Percentiles rank a stretch among this genome's conserved stretches.
phyloP scores from a whole-genome alignment of 2,329 filamentous ascomycete species.

The Aspergillus candidus region DNA sequence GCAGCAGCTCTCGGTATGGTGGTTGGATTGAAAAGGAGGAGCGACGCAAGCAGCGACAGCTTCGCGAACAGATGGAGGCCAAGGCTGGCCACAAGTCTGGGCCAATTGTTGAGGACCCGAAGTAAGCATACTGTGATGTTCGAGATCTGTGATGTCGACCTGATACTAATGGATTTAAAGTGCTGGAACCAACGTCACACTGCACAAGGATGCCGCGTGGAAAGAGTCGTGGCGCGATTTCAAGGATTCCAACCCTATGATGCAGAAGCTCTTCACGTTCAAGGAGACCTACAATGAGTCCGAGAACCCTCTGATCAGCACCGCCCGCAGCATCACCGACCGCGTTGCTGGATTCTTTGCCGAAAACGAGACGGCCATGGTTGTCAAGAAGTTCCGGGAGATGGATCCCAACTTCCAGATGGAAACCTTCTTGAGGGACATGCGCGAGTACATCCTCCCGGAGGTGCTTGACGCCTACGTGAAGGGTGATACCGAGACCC shows the following conservation, averaged over 20 bases:
- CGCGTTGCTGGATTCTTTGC: slow-evolving; percentile 92
- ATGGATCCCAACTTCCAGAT: slow-evolving; percentile 95
- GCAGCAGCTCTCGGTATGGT: slow-evolving; percentile 90
- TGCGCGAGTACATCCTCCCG: slow-evolving; percentile 95
- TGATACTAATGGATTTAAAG: slow-evolving; percentile 48
- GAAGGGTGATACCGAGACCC: slow-evolving; percentile 83
- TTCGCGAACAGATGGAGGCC: slow-evolving; percentile 59
- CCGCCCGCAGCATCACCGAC: slow-evolving; percentile 89
- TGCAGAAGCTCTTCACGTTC: slow-evolving; percentile 81
- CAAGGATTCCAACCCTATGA: slow-evolving; percentile 78
- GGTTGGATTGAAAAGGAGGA: slow-evolving; percentile 98
- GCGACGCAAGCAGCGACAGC: slow-evolving; percentile 69
- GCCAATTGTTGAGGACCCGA: slow-evolving; percentile 71
- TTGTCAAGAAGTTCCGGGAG: slow-evolving; percentile 94
- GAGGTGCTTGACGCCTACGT: slow-evolving; percentile 98
- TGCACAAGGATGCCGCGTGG: slow-evolving; percentile 96
- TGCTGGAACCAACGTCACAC: slow-evolving; percentile 85
- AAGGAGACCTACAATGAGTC: slow-evolving; percentile 90
- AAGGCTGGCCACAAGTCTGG: slow-evolving; percentile 49
- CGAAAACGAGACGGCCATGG: slow-evolving; percentile 94
- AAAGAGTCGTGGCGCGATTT: slow-evolving; percentile 98
- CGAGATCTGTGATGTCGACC: no score
- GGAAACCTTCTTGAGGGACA: slow-evolving; percentile 88
- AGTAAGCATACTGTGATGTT: slow-evolving; percentile 53
- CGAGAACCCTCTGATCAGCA: slow-evolving; percentile 90